Evolutionary conservation across 2,329 filamentous ascomycete genomes (phyloP), one percentile per base, ranked within the genome.

Genomic region (Fusarium ramigenum): DNA sequence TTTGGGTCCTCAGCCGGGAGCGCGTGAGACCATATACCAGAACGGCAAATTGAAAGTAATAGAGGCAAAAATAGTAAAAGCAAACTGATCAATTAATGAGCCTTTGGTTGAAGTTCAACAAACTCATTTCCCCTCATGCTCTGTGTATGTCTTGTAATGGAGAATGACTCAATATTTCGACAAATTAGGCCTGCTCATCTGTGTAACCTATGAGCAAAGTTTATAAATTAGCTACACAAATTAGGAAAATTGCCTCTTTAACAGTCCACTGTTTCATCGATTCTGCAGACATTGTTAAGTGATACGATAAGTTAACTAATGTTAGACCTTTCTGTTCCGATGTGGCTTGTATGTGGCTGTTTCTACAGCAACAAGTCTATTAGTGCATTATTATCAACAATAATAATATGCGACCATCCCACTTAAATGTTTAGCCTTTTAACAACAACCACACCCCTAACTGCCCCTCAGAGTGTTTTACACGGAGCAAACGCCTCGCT

Each of bases 41-140:
- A 61, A 75, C 49, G 75, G 66, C 67, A 73, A 75, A 73, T 66
- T 75, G 72, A 52, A 60, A 75, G 66, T 78, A 78, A 78, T 78
- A 77, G 68, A 75, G 73, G 72, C 72, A 77, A 75, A 76, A 73
- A 67, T 50, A 78, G 77, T 78, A 72, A 75, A 76, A 72, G 69
- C 68, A 76, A 64, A 69, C 72, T 72, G 66, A 66, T 75, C 71
- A 71, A 70, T 66, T 65, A 66, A 69, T 69, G 36, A 72, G 67
- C 54, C 59, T 43, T 75, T 76, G 69, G 66, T 72, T 73, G 72
- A 66, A 70, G 61, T 76, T 67, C 39, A 74, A 63, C 19, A 19
- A 23, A 28, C 18, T 28, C 8, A n/a, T 39, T 28, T 28, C 23
- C 34, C 10, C 23, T 28, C 9, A 1, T n/a, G 34, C 9, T 30